Conservation (phyloP, 805 yeast species). For the Scheffersomyces amazonensis region DNA sequence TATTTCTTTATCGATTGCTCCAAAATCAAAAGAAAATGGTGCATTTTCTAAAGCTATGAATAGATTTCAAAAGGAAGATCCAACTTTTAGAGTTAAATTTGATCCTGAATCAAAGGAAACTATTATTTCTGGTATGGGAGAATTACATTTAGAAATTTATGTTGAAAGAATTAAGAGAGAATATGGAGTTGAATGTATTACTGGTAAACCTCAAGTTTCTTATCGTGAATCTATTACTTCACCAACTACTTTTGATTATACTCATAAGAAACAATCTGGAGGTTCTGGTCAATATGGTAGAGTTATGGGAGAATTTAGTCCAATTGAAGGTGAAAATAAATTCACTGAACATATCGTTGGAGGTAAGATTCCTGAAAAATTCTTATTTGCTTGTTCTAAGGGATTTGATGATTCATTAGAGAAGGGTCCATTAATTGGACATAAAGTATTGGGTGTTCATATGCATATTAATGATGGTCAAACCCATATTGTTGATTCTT, state of each 20-base stretch:
- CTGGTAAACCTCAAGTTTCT: slow-evolving; percentile 98
- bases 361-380: slow-evolving; percentile 95
- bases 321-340: slow-evolving; percentile 64
- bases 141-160: slow-evolving; percentile 92
- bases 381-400: slow-evolving; percentile 86
- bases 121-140: slow-evolving; percentile 97
- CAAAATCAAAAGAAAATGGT: slow-evolving; percentile 78
- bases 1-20: slow-evolving; percentile 85
- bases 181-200: slow-evolving; percentile 89
- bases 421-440: slow-evolving; percentile 96
- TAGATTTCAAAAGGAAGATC: slow-evolving; percentile 98
- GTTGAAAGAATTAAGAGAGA: slow-evolving; percentile 98
- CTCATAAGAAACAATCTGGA: slow-evolving; percentile 97
- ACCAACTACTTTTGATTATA: slow-evolving; percentile 79
- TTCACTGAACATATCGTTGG: slow-evolving; percentile 91
- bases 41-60: slow-evolving; percentile 96
- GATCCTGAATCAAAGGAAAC: slow-evolving; percentile 94
- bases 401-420: slow-evolving; percentile 94
- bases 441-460: slow-evolving; percentile 84
- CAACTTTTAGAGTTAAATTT: slow-evolving; percentile 90
- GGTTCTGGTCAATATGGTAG: slow-evolving; percentile 99
- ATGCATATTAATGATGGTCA: slow-evolving; percentile 97
- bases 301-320: slow-evolving; percentile 79
- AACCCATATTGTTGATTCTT: slow-evolving; percentile 94
- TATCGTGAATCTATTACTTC: slow-evolving; percentile 88